These are phyloP conservation scores for Penicillium griseofulvum DNA, from an alignment of 2,329 filamentous ascomycete species.

Conservation along the genomic window DNA sequence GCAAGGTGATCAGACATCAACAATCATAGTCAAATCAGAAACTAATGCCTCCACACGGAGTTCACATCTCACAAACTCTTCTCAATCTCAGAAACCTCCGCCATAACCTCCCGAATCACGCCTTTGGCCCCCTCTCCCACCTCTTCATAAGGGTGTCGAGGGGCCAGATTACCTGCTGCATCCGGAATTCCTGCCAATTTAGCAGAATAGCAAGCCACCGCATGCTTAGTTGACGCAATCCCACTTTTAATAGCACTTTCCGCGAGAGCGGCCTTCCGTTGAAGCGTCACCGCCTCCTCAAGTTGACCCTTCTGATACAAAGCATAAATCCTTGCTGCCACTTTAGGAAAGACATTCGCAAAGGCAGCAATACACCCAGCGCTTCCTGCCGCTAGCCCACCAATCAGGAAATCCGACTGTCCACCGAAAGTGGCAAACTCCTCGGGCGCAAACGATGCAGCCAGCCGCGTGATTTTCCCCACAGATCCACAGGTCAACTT, in stretches of 20 bases:
- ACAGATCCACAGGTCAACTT: constrained; percentile 65
- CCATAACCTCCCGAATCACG: constrained; percentile 36
- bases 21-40: no score
- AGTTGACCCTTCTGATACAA: constrained; percentile 58
- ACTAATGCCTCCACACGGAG: background rate
- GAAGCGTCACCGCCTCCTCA: constrained; percentile 59
- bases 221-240: constrained; percentile 66
- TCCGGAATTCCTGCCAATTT: constrained; percentile 58
- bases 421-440: constrained; percentile 69
- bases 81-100: constrained; percentile 19
- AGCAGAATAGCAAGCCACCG: constrained; percentile 60
- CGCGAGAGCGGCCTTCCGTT: constrained; percentile 61
- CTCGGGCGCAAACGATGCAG: constrained; percentile 52
- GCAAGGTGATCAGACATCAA: no score
- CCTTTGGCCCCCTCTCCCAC: constrained; percentile 44
- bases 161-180: constrained; percentile 56
- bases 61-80: constrained; percentile 11
- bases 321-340: constrained; percentile 58
- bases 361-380: constrained; percentile 59
- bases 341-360: constrained; percentile 57
- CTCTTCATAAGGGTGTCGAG: constrained; percentile 59
- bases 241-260: constrained; percentile 65
- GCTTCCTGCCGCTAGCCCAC: constrained; percentile 52
- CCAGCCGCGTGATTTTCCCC: constrained; percentile 59
- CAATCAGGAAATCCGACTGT: constrained; percentile 68